Percentiles rank a stretch among this genome's conserved stretches.
phyloP scores from a whole-genome alignment of 116 monocot genomes.

The Dioscorea cayenensis region DNA sequence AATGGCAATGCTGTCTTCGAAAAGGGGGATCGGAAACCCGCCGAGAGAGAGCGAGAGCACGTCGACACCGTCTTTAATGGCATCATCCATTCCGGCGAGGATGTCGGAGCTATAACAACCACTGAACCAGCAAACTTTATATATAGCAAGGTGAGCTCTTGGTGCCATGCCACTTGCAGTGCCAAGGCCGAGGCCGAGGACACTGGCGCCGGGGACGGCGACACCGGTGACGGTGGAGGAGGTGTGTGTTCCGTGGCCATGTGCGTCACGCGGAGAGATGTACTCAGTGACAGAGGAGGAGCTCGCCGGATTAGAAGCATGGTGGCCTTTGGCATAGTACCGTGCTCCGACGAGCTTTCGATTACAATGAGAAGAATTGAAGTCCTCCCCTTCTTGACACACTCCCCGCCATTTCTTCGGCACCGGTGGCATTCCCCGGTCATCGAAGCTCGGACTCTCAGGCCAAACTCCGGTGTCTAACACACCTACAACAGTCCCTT shows the following conservation, averaged over 20 bases:
- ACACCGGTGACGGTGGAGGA: constrained; percentile 49
- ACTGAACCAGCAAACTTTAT: constrained; percentile 78
- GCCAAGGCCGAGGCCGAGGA: constrained; percentile 41
- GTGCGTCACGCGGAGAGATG: constrained; percentile 49
- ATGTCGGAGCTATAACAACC: constrained; percentile 85
- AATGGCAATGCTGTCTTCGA: constrained; percentile 75
- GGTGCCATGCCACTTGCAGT: constrained; percentile 57
- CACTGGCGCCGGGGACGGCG: constrained; percentile 28
- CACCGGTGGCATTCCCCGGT: constrained; percentile 47
- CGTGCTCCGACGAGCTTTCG: constrained; percentile 78
- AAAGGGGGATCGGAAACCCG: constrained; percentile 48
- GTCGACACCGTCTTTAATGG: constrained; percentile 68
- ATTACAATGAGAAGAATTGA: constrained; percentile 59
- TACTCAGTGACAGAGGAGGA: constrained; percentile 27
- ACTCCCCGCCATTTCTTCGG: constrained; percentile 43
- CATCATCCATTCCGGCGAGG: constrained; percentile 71
- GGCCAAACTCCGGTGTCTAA: constrained; percentile 84
- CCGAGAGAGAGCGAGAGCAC: constrained; percentile 77
- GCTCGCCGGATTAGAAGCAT: constrained; percentile 7
- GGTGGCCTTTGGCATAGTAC: constrained; percentile 66
- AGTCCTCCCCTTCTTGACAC: constrained; percentile 54
- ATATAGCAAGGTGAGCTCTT: constrained; percentile 52
- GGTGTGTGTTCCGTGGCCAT: constrained; percentile 70
- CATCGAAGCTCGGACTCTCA: constrained; percentile 65
- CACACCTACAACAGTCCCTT: constrained; percentile 48